Evolutionary conservation across 2,329 filamentous ascomycete species (phyloP), one percentile per base, ranked within the genome.

Genomic region (Aspergillus transmontanensis): DNA sequence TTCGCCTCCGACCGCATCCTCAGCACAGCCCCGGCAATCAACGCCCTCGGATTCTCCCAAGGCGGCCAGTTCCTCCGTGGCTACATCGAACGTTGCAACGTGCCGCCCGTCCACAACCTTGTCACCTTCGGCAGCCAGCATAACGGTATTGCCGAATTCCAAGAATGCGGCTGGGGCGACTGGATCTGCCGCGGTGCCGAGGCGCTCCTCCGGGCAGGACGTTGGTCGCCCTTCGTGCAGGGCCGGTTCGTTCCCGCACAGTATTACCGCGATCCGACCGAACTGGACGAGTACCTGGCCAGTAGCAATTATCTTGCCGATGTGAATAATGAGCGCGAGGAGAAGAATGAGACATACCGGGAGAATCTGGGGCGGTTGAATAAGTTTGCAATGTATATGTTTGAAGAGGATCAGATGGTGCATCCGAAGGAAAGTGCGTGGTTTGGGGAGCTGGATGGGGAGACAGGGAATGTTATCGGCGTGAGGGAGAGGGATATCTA

Each of bases 61-160:
- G 95, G 95, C 66, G 95, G 95, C 1, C 92, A 97, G 77, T 97
- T 99, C 81, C 86, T 99, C n/a, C 89, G 95, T 63, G 95, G 86
- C 28, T 94, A 96, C 76, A 83, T 97, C 67, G 89, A 99, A 83
- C 87, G 92, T 50, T 99, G 95, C 83, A 95, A 93, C 76, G 73
- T 72, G 39, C 89, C 93, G 0, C 89, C 87, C 4, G 86, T 97
- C 14, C 86, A 88, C 68, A 94, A 87, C 75, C 86, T 97, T 43
- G 86, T 97, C 66, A 97, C 94, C 1, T 96, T 95, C 72, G 94
- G 94, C 66, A 90, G 89, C 73, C 94, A 96, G 81, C 94, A 97
- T 80, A 95, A 94, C 77, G 95, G 95, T 59, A 98, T 99, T 77
- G 83, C 86, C 34, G 86, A 92, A 75, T 97, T 98, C 80, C 86